Base-by-base conservation (phyloP, 805 yeast genomes). In the Lipomyces kockii region DNA sequence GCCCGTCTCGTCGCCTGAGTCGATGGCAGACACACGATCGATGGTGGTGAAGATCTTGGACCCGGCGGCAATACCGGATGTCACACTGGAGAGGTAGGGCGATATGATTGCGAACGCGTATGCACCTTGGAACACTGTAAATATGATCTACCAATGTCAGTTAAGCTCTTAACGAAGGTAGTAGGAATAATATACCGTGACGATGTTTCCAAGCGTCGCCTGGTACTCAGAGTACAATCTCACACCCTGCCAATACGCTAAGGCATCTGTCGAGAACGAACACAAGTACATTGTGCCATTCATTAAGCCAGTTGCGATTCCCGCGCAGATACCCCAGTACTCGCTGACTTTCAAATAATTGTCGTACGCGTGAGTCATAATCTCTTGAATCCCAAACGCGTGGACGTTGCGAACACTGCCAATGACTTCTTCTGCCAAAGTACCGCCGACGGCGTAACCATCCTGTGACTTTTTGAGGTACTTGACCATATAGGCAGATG, bases 91-190 rank as follows among this genome's bases (percentile, higher is more conserved):
- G 59, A 81, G 70, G 57, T 78, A 73, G 0, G 83, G 82, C 6
- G 83, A 80, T 22, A 81, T 74, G 35, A 74, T 71, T 52, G 82
- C 81, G 20, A 80, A 66, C 63, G 78, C 78, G 72, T 78, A 80
- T 3, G 82, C 76, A 59, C 83, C 83, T 35, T 80, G 79, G 70
- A 80, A 72, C 74, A 80, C 75, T 3, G 82, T 71, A 65, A 80
- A 70, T 27, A 73, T 52, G 34, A 59, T 59, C 62, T 59, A 29
- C 12, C 25, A 12, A 32, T 8, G 62, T 59, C 32, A 59, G 55
- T 14, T 17, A 35, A 12, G 17, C 14, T 8, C 35, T n/a, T 22
- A 9, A 39, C 9, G 52, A 35, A 58, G 20, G 12, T 2, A 32
- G n/a, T 7, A 55, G n/a, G 46, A 11, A 29, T 7, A 55, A 32